A percentile compares a stretch with the other conserved stretches of the same genome.
Evolutionary conservation across 140 eudicot species (phyloP).

Genomic region (Stevia rebaudiana): DNA sequence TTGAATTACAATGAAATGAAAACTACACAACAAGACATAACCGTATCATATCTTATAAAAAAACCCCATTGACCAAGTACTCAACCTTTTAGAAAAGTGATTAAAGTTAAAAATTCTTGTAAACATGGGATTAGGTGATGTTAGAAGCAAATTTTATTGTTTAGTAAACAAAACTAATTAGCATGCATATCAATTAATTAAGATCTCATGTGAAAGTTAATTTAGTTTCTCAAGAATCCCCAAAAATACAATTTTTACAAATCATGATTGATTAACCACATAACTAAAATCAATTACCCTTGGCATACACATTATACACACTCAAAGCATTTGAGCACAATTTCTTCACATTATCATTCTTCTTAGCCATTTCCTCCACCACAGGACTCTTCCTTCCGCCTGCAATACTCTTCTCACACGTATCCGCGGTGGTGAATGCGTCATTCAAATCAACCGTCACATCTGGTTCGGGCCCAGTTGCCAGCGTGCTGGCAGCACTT

Average conservation of each 20-base stretch:
- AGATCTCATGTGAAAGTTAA: too few relatives aligned
- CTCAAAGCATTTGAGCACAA: slow-evolving; percentile 41
- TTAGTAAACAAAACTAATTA: too few relatives aligned
- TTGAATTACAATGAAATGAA: too few relatives aligned
- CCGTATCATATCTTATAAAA: too few relatives aligned
- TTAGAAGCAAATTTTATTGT: too few relatives aligned
- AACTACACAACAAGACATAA: too few relatives aligned
- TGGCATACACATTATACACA: slow-evolving; percentile 23
- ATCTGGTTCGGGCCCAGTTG: neutral
- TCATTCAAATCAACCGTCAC: slow-evolving; percentile 30
- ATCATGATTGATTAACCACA: neutral
- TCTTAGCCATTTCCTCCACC: slow-evolving; percentile 24
- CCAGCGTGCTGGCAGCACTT: slow-evolving; percentile 33
- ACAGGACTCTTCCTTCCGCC: slow-evolving; percentile 20
- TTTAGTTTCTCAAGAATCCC: too few relatives aligned
- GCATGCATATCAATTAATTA: too few relatives aligned
- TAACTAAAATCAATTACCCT: neutral
- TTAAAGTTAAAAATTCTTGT: too few relatives aligned
- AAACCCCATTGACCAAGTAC: too few relatives aligned
- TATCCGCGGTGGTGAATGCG: slow-evolving; percentile 40
- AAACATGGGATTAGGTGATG: too few relatives aligned
- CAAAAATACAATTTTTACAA: neutral
- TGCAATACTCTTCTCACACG: slow-evolving; percentile 34
- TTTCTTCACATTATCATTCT: slow-evolving; percentile 26
- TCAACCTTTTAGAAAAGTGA: too few relatives aligned